phyloP scores from a whole-genome alignment of 1,284 basidiomycete genomes.

The Leccinum pachyderme region DNA sequence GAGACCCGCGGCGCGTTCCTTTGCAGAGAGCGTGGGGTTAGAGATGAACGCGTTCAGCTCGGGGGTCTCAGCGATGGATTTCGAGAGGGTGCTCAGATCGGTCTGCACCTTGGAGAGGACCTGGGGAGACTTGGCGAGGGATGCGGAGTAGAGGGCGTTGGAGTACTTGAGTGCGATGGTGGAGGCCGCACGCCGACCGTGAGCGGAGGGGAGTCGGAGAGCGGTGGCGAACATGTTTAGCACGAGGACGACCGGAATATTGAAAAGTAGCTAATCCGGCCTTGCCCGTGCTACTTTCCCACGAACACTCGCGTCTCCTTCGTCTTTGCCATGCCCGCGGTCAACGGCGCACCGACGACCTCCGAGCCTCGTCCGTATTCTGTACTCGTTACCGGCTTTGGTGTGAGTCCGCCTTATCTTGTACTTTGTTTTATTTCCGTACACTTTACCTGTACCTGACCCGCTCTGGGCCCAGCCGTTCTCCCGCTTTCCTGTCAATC shows the following conservation, averaged over 20 bases:
- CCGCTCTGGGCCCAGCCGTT: conserved; percentile 46
- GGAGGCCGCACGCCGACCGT: conserved; percentile 63
- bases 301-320: background rate
- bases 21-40: conserved; percentile 86
- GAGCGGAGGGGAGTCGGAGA: conserved; percentile 43
- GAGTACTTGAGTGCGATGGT: conserved; percentile 89
- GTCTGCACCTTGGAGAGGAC: conserved; percentile 78
- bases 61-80: conserved; percentile 61
- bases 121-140: conserved; percentile 81
- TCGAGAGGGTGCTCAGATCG: conserved; percentile 74
- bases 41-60: conserved; percentile 71
- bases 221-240: conserved; percentile 28
- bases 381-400: conserved; percentile 60
- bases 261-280: conserved; percentile 7
- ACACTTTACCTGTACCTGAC: conserved; percentile 13
- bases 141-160: conserved; percentile 89
- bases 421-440: conserved; percentile 19
- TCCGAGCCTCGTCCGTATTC: conserved; percentile 33
- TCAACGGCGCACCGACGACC: conserved; percentile 13
- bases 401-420: conserved; percentile 43
- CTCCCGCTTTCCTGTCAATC: conserved; percentile 51
- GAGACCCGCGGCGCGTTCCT: conserved; percentile 75
- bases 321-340: conserved; percentile 21
- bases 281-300: conserved; percentile 19
- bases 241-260: background rate